Conservation (phyloP, 768 basidiomycete genomes). For the Leccinellum luteum region DNA sequence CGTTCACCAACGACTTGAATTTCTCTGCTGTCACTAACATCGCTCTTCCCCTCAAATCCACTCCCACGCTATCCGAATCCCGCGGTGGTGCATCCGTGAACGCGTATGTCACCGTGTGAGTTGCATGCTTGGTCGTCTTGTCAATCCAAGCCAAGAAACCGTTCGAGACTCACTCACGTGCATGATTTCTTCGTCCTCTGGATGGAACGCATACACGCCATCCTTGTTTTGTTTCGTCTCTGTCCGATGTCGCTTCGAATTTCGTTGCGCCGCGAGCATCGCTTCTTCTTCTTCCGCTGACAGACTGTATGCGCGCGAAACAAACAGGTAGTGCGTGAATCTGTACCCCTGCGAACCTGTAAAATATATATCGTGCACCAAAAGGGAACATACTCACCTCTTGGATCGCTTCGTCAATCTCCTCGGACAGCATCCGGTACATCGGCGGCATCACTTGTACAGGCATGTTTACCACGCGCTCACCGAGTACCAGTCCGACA, state of each 20-base stretch:
- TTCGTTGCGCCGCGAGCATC: slow-evolving; percentile 40
- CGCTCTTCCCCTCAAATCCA: slow-evolving; percentile 65
- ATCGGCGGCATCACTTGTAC: slow-evolving; percentile 89
- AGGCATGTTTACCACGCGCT: slow-evolving; percentile 93
- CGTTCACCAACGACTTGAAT: slow-evolving; percentile 40
- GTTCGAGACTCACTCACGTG: slow-evolving; percentile 40
- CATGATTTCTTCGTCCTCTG: slow-evolving; percentile 77
- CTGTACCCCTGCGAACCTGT: slow-evolving; percentile 45
- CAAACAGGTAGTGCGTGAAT: slow-evolving; percentile 72
- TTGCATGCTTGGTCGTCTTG: slow-evolving; percentile 17
- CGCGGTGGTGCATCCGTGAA: slow-evolving; percentile 54
- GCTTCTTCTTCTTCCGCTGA: slow-evolving; percentile 63
- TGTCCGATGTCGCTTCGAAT: slow-evolving; percentile 37
- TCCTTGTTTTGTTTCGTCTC: slow-evolving; percentile 33
- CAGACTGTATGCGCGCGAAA: slow-evolving; percentile 78
- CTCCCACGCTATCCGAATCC: slow-evolving; percentile 65
- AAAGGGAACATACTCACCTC: slow-evolving; percentile 46
- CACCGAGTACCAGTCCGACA: slow-evolving; percentile 82
- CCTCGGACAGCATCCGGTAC: slow-evolving; percentile 85
- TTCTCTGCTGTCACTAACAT: slow-evolving; percentile 55
- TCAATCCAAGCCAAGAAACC: neutral
- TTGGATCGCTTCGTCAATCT: slow-evolving; percentile 69
- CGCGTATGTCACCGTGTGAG: slow-evolving; percentile 32
- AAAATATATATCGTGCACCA: neutral
- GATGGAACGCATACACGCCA: slow-evolving; percentile 74